A percentile compares a stretch with the other conserved stretches of the same genome.
Evolutionary conservation across 495 filamentous ascomycete genomes (phyloP).

Genomic region (Terfezia boudieri): DNA sequence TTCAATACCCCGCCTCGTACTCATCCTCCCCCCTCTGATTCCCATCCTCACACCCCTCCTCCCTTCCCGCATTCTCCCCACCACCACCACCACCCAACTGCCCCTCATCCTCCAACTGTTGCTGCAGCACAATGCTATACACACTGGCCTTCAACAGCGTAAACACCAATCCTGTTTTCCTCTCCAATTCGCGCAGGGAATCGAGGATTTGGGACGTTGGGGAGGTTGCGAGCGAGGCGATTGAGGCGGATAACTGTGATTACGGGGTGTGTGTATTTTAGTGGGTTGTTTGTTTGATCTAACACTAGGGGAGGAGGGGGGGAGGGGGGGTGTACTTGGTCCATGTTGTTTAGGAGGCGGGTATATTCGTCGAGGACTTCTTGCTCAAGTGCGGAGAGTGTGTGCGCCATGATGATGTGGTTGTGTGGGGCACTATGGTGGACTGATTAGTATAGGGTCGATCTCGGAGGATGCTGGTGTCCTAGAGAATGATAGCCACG

Average conservation of each 20-base stretch:
- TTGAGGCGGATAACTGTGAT: slow-evolving; percentile 30
- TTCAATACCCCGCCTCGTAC: neutral
- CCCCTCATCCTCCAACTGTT: slow-evolving; percentile 33
- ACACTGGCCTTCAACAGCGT: slow-evolving; percentile 93
- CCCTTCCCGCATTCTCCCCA: slow-evolving; percentile 16
- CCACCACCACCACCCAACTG: slow-evolving; percentile 11
- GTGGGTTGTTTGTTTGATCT: slow-evolving; percentile 17
- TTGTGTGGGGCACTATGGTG: no score
- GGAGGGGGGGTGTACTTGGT: slow-evolving; percentile 38
- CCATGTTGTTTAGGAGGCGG: slow-evolving; percentile 69
- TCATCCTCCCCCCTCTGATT: slow-evolving; percentile 12
- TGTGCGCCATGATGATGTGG: neutral
- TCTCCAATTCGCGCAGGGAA: slow-evolving; percentile 64
- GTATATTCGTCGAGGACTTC: slow-evolving; percentile 88
- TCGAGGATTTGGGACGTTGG: slow-evolving; percentile 58
- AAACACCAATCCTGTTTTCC: slow-evolving; percentile 84
- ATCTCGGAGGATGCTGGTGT: no score
- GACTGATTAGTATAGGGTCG: no score
- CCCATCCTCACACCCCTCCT: slow-evolving; percentile 21
- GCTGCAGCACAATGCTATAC: slow-evolving; percentile 92
- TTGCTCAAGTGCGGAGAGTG: slow-evolving; percentile 60
- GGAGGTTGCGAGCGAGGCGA: slow-evolving; percentile 36
- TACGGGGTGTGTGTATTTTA: neutral
- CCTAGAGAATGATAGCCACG: no score
- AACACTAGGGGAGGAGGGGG: slow-evolving; percentile 9